phyloP scores from a whole-genome alignment of 805 yeast species.

The Brettanomyces nanus region DNA sequence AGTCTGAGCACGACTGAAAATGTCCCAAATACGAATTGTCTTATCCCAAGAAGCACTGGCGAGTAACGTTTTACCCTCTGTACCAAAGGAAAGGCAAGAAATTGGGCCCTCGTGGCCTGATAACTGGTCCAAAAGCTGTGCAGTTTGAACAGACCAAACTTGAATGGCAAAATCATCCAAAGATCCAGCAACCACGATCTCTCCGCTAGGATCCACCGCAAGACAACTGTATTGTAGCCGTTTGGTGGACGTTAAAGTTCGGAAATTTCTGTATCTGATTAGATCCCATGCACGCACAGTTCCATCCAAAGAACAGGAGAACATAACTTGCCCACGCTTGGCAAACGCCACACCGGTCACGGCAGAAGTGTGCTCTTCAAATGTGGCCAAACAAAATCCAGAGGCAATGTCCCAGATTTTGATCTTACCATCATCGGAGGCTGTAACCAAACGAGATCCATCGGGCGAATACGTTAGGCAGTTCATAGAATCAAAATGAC shows the following conservation, averaged over 20 bases:
- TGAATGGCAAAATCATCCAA: conserved; percentile 82
- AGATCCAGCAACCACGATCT: conserved; percentile 92
- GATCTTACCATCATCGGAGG: conserved; percentile 93
- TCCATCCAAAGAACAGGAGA: conserved; percentile 90
- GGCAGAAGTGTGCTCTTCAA: conserved; percentile 82
- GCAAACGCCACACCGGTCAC: conserved; percentile 87
- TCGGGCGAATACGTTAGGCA: conserved; percentile 86
- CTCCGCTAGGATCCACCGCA: conserved; percentile 97
- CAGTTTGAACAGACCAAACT: conserved; percentile 96
- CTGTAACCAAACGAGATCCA: conserved; percentile 87
- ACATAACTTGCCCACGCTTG: conserved; percentile 81
- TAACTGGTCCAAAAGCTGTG: conserved; percentile 79
- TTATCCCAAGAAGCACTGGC: conserved; percentile 97
- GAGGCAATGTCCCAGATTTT: conserved; percentile 93
- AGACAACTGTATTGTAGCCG: conserved; percentile 79
- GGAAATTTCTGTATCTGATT: conserved; percentile 83
- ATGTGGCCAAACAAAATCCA: conserved; percentile 89
- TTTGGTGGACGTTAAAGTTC: conserved; percentile 88
- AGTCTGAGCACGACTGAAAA: conserved; percentile 77
- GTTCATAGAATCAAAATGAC: conserved; percentile 89
- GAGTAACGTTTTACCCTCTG: conserved; percentile 55
- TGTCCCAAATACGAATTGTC: conserved; percentile 87
- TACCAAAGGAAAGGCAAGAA: conserved; percentile 78
- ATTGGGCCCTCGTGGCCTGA: conserved; percentile 96
- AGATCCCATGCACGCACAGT: conserved; percentile 97